Conservation (phyloP, 805 yeast genomes). For the Suhomyces emberorum region DNA sequence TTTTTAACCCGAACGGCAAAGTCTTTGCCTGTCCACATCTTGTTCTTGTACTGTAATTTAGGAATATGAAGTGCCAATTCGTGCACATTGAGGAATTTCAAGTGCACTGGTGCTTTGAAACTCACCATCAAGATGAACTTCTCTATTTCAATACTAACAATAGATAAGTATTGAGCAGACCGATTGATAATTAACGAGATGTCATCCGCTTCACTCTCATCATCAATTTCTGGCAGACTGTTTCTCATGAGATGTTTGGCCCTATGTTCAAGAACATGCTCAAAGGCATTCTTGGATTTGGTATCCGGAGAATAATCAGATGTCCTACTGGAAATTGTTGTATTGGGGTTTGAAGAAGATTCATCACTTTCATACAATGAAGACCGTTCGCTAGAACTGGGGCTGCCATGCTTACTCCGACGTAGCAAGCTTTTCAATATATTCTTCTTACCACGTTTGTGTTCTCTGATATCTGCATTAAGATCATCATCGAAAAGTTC, state of each 20-base stretch:
- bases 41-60: constrained; percentile 50
- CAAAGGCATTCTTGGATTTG: neutral
- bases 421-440: neutral
- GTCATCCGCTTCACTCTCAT: constrained; percentile 25
- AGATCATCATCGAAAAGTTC: neutral
- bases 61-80: constrained; percentile 70
- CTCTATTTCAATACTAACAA: constrained; percentile 34
- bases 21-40: constrained; percentile 73
- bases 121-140: constrained; percentile 54
- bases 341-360: neutral
- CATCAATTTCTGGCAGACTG: neutral
- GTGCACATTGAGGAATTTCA: constrained; percentile 72
- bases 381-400: neutral
- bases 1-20: constrained; percentile 59
- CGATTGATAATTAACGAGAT: constrained; percentile 40
- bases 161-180: constrained; percentile 40
- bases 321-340: neutral
- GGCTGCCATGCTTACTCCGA: neutral
- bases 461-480: neutral
- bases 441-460: neutral
- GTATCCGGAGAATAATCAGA: neutral
- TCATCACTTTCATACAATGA: neutral
- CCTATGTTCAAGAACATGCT: neutral
- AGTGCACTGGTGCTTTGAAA: constrained; percentile 69
- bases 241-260: neutral